Evolutionary conservation across 2,329 filamentous ascomycete genomes (phyloP), one percentile per base, ranked within the genome.

Genomic region (Claviceps africana): DNA sequence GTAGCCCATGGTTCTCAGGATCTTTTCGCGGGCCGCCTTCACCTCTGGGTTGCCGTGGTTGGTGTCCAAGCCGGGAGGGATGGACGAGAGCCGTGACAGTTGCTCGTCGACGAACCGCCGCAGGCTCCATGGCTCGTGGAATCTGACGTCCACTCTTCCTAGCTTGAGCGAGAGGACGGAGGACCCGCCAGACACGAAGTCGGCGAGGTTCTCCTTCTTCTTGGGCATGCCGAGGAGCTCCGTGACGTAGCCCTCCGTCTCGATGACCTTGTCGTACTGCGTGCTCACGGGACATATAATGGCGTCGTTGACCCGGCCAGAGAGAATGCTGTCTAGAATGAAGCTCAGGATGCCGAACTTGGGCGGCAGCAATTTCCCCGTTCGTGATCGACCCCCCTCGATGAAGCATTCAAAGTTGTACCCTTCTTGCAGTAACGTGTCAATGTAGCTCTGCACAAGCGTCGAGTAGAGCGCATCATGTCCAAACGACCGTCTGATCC

Each of bases 331-430:
- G 59, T 98, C 93, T 19, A 98, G 72, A 40, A 97, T 79, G 61
- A 96, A 98, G 61, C 82, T 87, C 30, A 98, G 71, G 54, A 98
- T 96, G 10, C 93, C 93, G 58, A 97, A 97, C 63, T 97, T 97
- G 0, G 93, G 93, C 2, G 89, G 85, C 13, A 98, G 69, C 2
- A 98, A 77, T 69, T 98, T 98, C 30, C 93, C 93, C 0, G 91
- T 98, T 50, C 93, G 77, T 33, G 90, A 96, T 19, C 93, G 79
- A 1, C 91, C 90, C 17, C 93, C 93, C 70, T 98, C 93, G 54
- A 98, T 94, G 61, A 98, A 98, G 66, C 93, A 98, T 67, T 96
- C 91, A 48, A 98, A 81, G 64, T 98, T 97, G 68, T 85, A 95
- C 0, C 93, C 93, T 57, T 88, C 83, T 62, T 93, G 87, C 2